Evolutionary conservation across 2,329 filamentous ascomycete genomes (phyloP), one percentile per base, ranked within the genome.

Genomic region (Fusarium nanum): DNA sequence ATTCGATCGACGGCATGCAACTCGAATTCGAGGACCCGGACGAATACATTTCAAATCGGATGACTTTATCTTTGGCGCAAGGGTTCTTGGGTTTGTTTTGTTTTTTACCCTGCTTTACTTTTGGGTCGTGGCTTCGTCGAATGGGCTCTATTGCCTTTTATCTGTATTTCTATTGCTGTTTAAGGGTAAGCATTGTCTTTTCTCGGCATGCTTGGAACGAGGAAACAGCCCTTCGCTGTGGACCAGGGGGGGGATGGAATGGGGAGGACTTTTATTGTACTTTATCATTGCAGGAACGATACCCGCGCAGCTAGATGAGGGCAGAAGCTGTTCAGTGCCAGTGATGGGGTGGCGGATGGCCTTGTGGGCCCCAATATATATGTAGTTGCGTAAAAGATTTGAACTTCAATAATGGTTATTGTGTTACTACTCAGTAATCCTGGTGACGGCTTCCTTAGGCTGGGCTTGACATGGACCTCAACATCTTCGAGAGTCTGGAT

Each of bases 251-350:
- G 27, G 34, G 48, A 56, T 20, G 59, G 28, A 64, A 64, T 37
- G 40, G 22, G n/a, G 27, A 61, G 60, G 55, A 62, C 46, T 72
- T 69, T 65, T 76, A 64, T 73, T 76, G 65, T 76, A 74, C 67
- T 75, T 76, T 75, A 64, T 61, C 67, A 73, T 73, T 72, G 64
- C 63, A 72, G 68, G 61, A 74, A 74, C 71, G 74, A 76, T 76
- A 76, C 74, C 74, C 74, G 66, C 67, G 68, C 69, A 70, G 72
- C 66, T 74, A 52, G 50, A 46, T 60, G 41, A 45, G 52, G 57
- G 60, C 34, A 48, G 49, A 62, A 59, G 61, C 49, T 54, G 64
- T 71, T 73, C 52, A 64, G 68, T 65, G 68, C 67, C 55, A 47
- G 68, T 53, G 47, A 60, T 64, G 47, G 42, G 30, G 28, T 56